Evolutionary conservation across 805 yeast genomes (phyloP).

Genomic region (Pichia heedii): DNA sequence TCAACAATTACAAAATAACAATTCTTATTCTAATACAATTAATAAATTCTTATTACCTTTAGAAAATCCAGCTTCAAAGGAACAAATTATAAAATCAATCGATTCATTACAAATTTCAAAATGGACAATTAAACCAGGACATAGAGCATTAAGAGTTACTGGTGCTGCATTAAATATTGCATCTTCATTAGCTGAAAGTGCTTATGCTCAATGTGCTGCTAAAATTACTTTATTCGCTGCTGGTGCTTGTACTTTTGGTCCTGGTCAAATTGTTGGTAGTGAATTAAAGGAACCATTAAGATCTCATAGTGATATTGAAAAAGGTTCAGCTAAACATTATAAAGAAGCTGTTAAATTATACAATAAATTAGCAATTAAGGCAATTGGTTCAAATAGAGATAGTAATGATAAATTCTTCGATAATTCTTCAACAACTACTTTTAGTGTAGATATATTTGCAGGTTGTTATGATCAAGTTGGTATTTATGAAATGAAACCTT

Average conservation of each 20-base stretch:
- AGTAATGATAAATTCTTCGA: constrained; percentile 29
- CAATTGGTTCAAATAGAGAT: constrained; percentile 39
- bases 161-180: constrained; percentile 91
- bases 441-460: constrained; percentile 82
- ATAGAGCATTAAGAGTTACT: constrained; percentile 83
- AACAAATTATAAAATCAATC: constrained; percentile 67
- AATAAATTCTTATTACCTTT: constrained; percentile 30
- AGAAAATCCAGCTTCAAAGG: constrained; percentile 49
- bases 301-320: constrained; percentile 94
- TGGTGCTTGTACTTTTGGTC: constrained; percentile 91
- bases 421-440: constrained; percentile 44
- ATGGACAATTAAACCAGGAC: constrained; percentile 81
- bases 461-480: constrained; percentile 97
- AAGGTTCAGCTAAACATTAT: constrained; percentile 80
- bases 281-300: constrained; percentile 93
- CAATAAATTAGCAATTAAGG: constrained; percentile 62
- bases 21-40: constrained; percentile 24
- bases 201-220: constrained; percentile 80
- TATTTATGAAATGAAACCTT: constrained; percentile 82
- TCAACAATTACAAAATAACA: constrained; percentile 30
- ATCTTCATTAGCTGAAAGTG: constrained; percentile 66
- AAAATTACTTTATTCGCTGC: constrained; percentile 85
- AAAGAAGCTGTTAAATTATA: constrained; percentile 80
- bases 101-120: constrained; percentile 53
- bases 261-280: constrained; percentile 88